phyloP scores from a whole-genome alignment of 345 rosid species.

The Eucalyptus pauciflora region DNA sequence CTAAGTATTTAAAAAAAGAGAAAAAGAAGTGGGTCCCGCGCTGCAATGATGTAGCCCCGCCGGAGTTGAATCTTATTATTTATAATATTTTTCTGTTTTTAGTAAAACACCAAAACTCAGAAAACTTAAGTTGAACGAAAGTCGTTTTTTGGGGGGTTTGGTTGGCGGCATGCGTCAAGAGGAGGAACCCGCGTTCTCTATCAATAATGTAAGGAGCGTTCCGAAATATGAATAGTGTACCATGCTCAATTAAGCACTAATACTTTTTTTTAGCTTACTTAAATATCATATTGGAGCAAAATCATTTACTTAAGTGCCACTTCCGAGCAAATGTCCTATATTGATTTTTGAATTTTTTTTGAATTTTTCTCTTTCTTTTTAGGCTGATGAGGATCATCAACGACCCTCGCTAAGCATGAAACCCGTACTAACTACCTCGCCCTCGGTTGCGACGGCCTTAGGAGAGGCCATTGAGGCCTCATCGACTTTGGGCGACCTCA shows the following conservation, averaged over 20 bases:
- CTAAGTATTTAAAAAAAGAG: neutral
- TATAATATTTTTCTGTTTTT: neutral
- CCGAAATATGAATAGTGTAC: no score
- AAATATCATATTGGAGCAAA: no score
- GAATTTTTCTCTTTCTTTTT: no score
- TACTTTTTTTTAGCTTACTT: no score
- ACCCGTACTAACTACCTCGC: rapidly evolving
- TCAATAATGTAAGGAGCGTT: neutral
- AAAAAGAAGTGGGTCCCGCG: neutral
- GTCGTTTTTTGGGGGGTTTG: no score
- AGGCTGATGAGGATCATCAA: no score
- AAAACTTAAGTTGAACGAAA: neutral
- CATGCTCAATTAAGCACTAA: rapidly evolving
- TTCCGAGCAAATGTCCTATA: no score
- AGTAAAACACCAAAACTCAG: neutral
- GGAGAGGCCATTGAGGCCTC: no score
- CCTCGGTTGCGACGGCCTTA: rapidly evolving
- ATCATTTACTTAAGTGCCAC: no score
- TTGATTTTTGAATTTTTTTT: no score
- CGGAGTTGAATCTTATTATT: neutral
- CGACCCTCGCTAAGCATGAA: no score
- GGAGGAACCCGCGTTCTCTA: neutral
- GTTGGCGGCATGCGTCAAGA: neutral
- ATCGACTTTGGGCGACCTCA: rapidly evolving
- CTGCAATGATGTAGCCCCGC: neutral